These are phyloP conservation scores for Diplosphaera chodatii DNA, from an alignment of 139 green algal species.

Conservation along the genomic window DNA sequence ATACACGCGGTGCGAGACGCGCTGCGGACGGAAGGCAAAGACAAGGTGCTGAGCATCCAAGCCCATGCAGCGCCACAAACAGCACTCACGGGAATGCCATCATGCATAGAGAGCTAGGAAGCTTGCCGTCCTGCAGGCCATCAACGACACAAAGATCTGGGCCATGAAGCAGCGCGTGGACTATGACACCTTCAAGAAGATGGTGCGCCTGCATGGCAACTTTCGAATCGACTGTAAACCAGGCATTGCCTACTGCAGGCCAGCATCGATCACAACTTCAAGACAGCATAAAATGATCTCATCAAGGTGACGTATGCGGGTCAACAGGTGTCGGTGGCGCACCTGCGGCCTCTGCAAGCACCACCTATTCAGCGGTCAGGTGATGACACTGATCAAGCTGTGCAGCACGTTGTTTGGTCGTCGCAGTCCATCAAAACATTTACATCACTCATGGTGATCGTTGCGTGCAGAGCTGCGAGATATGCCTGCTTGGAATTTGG, in stretches of 20 bases:
- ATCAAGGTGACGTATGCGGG: background rate
- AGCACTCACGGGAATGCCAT: too few species aligned
- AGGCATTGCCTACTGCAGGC: too few species aligned
- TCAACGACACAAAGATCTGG: constrained; percentile 49
- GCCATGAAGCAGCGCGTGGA: constrained; percentile 54
- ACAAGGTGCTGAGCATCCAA: constrained; percentile 1
- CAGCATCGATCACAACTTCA: too few species aligned
- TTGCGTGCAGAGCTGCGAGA: background rate
- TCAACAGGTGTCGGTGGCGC: constrained; percentile 15
- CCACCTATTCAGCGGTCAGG: background rate
- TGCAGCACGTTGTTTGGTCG: background rate
- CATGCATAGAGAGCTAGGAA: too few species aligned
- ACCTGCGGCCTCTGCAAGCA: constrained; percentile 14
- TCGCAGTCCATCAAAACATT: background rate
- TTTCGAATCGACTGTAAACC: background rate
- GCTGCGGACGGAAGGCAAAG: constrained; percentile 2
- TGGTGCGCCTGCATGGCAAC: constrained; percentile 24
- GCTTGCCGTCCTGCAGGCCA: constrained; percentile 17
- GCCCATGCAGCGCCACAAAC: too few species aligned
- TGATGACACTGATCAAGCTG: background rate
- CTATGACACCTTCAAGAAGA: constrained; percentile 74
- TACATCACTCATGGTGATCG: background rate
- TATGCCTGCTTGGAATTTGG: background rate
- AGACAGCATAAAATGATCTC: too few species aligned
- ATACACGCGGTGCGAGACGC: constrained; percentile 4